A percentile compares a stretch with the other conserved stretches of the same genome.
Conservation (phyloP, 345 rosid species). For the Brassica napus region Da-Ae NC_063446.1:13762501-13763000, state of each 20-base stretch:
- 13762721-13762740: conserved; percentile 54
- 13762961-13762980: conserved; percentile 92
- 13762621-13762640: not conserved
- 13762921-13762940: not conserved
- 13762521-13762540: conserved; percentile 93
- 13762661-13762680: not conserved
- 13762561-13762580: conserved; percentile 71
- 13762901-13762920: not conserved
- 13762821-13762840: conserved; percentile 81
- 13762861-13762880: conserved; percentile 64
- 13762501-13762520: conserved; percentile 90
- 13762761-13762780: conserved; percentile 1
- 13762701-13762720: conserved; percentile 67
- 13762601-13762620: conserved; percentile 65
- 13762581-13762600: conserved; percentile 73
- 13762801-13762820: conserved; percentile 57
- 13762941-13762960: conserved; percentile 48
- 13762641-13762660: not conserved
- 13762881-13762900: not conserved
- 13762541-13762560: conserved; percentile 89
- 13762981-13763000: conserved; percentile 91
- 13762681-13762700: conserved; percentile 66
- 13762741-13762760: conserved; percentile 9
- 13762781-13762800: conserved; percentile 48
- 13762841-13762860: conserved; percentile 84